These are phyloP conservation scores for Mycena maculata DNA, from an alignment of 768 basidiomycete genomes.

Conservation along the genomic window DNA sequence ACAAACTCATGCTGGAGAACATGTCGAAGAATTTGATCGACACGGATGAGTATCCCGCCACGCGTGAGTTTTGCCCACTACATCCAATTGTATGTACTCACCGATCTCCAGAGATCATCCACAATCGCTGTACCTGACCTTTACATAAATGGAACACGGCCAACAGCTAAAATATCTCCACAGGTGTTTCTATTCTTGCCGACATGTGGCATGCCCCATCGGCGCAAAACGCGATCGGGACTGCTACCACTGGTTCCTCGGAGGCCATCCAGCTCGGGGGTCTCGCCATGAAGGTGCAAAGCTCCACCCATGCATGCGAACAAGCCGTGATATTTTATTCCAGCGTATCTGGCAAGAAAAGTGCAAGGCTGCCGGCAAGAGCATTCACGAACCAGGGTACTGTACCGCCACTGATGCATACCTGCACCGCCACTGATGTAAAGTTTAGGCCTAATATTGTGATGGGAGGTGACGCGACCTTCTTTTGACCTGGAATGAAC, in stretches of 20 bases:
- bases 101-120: conserved; percentile 55
- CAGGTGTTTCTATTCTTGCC: conserved; percentile 64
- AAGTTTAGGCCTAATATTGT: conserved; percentile 68
- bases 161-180: conserved; percentile 11
- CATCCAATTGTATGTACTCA: not conserved
- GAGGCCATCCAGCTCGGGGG: conserved; percentile 84
- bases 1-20: conserved; percentile 70
- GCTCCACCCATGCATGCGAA: not conserved
- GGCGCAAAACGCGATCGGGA: conserved; percentile 71
- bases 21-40: conserved; percentile 74
- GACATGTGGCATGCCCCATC: conserved; percentile 78
- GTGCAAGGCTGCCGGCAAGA: conserved; percentile 73
- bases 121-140: conserved; percentile 58
- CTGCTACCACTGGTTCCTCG: conserved; percentile 77
- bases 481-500: too few relatives aligned
- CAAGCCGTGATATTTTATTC: not conserved
- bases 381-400: conserved; percentile 82
- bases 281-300: conserved; percentile 68
- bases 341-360: conserved; percentile 71
- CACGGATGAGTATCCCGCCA: conserved; percentile 74
- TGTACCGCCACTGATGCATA: conserved; percentile 21
- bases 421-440: not conserved
- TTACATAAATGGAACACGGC: not conserved
- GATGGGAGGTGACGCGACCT: conserved; percentile 78
- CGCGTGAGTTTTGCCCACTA: conserved; percentile 52